phyloP scores from a whole-genome alignment of 1,284 basidiomycete genomes.

The Fomitopsis schrenkii region DNA sequence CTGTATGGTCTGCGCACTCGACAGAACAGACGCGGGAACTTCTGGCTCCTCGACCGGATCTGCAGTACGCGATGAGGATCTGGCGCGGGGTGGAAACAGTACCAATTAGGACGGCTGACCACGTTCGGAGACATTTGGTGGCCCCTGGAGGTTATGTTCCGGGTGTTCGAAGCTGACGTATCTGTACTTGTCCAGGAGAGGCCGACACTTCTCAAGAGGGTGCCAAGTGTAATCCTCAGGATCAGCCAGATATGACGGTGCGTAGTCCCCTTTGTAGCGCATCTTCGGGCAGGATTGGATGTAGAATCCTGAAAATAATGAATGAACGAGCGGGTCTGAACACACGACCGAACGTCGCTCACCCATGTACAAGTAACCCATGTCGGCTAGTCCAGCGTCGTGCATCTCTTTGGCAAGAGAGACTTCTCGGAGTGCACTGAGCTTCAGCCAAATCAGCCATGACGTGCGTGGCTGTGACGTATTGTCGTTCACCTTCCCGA shows the following conservation, averaged over 20 bases:
- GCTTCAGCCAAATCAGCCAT: conserved; percentile 33
- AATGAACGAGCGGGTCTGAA: not conserved
- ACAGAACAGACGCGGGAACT: not conserved
- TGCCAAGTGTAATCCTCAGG: conserved; percentile 83
- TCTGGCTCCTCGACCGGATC: not conserved
- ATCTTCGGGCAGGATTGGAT: conserved; percentile 93
- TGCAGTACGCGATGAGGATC: not conserved
- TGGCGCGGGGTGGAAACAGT: not conserved
- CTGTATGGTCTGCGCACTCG: not conserved
- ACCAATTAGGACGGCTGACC: not conserved
- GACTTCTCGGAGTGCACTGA: conserved; percentile 81
- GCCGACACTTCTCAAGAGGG: conserved; percentile 57
- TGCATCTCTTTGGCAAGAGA: conserved; percentile 71
- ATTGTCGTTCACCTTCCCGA: conserved; percentile 68
- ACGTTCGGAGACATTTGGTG: conserved; percentile 1
- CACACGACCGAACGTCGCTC: conserved; percentile 16
- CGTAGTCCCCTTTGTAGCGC: conserved; percentile 94
- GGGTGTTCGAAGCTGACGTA: conserved; percentile 69
- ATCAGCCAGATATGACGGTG: conserved; percentile 86
- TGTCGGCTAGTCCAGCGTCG: conserved; percentile 56
- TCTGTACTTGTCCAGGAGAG: conserved; percentile 58
- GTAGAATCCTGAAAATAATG: conserved; percentile 69
- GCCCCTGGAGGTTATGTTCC: conserved; percentile 42
- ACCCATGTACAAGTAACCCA: conserved; percentile 86
- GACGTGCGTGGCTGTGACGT: not conserved